phyloP scores from a whole-genome alignment of 768 basidiomycete genomes.

The Serendipita sp. region DNA sequence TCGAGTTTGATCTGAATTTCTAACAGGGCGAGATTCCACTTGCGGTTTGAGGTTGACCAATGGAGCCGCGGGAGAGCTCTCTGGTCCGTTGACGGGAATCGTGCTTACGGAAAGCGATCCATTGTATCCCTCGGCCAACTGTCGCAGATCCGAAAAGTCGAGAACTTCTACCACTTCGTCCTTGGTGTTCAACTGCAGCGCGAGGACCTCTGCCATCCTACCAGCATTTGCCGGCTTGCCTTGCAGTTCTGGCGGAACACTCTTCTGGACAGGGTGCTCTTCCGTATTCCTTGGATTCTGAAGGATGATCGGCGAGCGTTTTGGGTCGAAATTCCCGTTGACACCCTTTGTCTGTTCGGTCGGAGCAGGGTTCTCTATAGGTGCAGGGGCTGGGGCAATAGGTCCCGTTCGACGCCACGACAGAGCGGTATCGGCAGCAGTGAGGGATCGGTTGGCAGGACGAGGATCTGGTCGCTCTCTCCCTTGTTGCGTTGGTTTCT shows the following conservation, averaged over 20 bases:
- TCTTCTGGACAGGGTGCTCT: constrained; percentile 19
- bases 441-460: constrained; percentile 15
- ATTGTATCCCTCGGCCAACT: constrained; percentile 34
- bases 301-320: not conserved
- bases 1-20: not conserved
- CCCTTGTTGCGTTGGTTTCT: not conserved
- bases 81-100: not conserved
- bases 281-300: not conserved
- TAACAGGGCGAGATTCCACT: not conserved
- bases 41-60: not conserved
- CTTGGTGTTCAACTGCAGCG: constrained; percentile 24
- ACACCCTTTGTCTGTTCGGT: not conserved
- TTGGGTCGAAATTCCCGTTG: not conserved
- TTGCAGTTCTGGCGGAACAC: constrained; percentile 21
- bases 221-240: constrained; percentile 18
- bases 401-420: constrained; percentile 50
- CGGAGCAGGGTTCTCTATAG: not conserved
- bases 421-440: constrained; percentile 28
- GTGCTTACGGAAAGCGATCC: not conserved
- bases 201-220: constrained; percentile 20
- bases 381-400: not conserved
- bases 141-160: constrained; percentile 61
- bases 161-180: constrained; percentile 61
- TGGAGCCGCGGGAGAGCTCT: constrained; percentile 7
- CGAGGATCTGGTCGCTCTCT: constrained; percentile 19